phyloP scores from a whole-genome alignment of 2,329 filamentous ascomycete genomes.

The Moelleriella libera region DNA sequence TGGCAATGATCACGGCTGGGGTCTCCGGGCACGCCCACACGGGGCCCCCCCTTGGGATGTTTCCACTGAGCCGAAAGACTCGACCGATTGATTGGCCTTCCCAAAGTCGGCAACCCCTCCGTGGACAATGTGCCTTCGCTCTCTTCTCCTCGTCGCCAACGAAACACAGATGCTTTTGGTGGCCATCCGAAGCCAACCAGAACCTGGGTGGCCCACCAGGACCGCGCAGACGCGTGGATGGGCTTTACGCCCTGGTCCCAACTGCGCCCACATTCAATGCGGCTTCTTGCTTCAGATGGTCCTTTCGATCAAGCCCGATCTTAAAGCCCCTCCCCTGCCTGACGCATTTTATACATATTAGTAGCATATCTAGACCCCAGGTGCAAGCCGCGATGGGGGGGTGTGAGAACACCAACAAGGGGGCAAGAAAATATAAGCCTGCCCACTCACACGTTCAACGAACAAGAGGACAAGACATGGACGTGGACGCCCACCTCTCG shows the following conservation, averaged over 20 bases:
- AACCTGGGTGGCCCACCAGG: no score
- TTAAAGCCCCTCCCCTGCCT: neutral
- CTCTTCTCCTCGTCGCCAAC: no score
- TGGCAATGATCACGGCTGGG: neutral
- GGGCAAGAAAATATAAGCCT: neutral
- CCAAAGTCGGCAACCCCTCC: no score
- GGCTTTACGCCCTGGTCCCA: neutral
- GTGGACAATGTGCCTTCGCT: no score
- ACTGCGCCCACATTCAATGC: neutral
- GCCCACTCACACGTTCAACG: neutral
- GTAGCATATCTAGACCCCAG: neutral
- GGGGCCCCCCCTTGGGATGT: neutral
- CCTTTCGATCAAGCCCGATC: neutral
- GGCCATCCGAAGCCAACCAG: no score
- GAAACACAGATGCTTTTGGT: no score
- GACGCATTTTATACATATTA: neutral
- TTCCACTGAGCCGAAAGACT: neutral
- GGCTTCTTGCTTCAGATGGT: neutral
- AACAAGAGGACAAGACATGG: neutral
- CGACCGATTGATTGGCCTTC: neutral
- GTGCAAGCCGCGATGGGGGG: neutral
- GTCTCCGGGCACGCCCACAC: neutral
- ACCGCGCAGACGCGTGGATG: no score
- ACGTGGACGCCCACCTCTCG: neutral
- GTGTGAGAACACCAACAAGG: neutral